Evolutionary conservation across 192 early-diverging fungal genomes (phyloP).

Genomic region (Coemansia sp.): DNA sequence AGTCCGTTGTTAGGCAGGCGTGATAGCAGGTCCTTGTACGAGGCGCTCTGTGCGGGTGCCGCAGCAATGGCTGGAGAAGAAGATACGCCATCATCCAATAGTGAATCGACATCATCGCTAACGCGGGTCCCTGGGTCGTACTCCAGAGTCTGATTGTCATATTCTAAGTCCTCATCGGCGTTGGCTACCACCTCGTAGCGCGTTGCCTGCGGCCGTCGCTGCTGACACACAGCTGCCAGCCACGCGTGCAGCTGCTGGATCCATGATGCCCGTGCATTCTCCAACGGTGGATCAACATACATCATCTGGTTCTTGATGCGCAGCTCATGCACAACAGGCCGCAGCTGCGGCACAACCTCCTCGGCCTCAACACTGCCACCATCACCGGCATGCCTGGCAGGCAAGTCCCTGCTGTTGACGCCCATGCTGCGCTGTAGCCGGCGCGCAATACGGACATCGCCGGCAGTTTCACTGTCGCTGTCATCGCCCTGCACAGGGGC

Average conservation of each 20-base stretch:
- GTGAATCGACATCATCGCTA: not conserved
- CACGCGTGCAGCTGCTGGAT: constrained; percentile 89
- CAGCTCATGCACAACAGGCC: constrained; percentile 81
- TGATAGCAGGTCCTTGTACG: constrained; percentile 60
- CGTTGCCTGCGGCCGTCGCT: constrained; percentile 82
- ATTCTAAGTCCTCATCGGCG: constrained; percentile 61
- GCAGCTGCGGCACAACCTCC: constrained; percentile 64
- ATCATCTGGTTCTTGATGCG: constrained; percentile 93
- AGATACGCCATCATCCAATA: not conserved
- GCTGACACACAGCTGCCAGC: constrained; percentile 83
- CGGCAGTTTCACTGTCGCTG: constrained; percentile 42
- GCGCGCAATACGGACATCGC: constrained; percentile 6
- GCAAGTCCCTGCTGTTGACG: constrained; percentile 14
- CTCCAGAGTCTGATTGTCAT: constrained; percentile 57
- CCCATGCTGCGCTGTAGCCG: constrained; percentile 35
- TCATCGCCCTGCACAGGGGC: constrained; percentile 49
- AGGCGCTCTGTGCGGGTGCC: not conserved
- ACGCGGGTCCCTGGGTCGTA: constrained; percentile 52
- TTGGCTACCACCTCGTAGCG: constrained; percentile 82
- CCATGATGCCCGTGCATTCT: constrained; percentile 88
- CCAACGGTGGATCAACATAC: constrained; percentile 94
- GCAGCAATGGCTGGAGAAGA: not conserved
- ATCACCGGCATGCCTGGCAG: constrained; percentile 7
- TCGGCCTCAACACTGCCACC: constrained; percentile 32
- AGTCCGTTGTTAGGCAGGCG: constrained; percentile 69